Base-by-base conservation (phyloP, 805 yeast species). In the Candida loeiensis region DNA sequence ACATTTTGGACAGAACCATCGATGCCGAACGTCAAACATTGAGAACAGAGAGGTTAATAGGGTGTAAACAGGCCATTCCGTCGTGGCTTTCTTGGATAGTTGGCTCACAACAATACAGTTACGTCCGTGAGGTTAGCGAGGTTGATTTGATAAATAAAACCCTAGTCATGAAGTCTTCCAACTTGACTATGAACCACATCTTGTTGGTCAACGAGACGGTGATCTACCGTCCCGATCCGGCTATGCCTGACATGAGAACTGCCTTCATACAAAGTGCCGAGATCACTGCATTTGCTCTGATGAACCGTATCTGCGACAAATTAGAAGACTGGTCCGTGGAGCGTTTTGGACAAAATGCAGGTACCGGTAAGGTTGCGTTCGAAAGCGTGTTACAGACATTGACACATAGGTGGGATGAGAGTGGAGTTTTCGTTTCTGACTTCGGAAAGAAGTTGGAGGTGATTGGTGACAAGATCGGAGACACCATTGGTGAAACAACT, bases 301-400 rank as follows among this genome's bases (percentile, higher is more conserved):
- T 88, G 63, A 63, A 71, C 40, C 73, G 77, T 43, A 62, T 93
- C 4, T 84, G 95, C 58, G 85, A 80, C 55, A 82, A 85, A 59
- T 70, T 91, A 45, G 99, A 91, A 61, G 95, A 88, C 36, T 91
- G 96, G 95, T 78, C 90, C 0, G 83, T 87, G 4, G 86, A 85
- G 54, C 71, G 97, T 58, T 93, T 91, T 61, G 79, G 81, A 33
- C 93, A 86, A 58, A 91, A 91, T 60, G 96, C 98, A 12, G 64
- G 63, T 40, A 77, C 77, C 50, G 99, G 99, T 21, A 83, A 80
- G 50, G 50, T 63, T 21, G 99, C 96, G 0, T 90, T 91, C 50
- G 98, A 93, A 46, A 60, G 77, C 2, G 97, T 93, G 2, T 68
- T 91, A 41, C 58, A 76, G 41, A 56, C 70, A 8, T 63, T 79